Conservation (phyloP, 345 rosid genomes). For the Eucalyptus urophylla region DNA sequence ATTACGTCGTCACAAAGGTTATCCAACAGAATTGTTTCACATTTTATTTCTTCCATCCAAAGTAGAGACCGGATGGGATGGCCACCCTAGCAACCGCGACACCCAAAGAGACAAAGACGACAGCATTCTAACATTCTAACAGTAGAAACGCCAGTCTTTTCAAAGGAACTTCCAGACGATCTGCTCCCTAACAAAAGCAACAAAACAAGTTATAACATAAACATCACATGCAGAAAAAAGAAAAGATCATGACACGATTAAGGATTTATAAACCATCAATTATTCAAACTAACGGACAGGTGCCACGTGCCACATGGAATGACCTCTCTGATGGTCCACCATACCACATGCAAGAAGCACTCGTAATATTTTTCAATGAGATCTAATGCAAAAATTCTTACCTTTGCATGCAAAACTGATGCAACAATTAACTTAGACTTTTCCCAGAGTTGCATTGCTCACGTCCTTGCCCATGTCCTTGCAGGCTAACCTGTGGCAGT, state of each 20-base stretch:
- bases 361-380: not conserved
- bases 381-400: too few species aligned
- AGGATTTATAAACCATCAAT: not conserved
- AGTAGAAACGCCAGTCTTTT: constrained; percentile 20
- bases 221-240: not conserved
- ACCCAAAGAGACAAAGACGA: constrained; percentile 29
- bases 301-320: not conserved
- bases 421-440: too few species aligned
- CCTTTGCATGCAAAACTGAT: too few species aligned
- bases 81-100: constrained; percentile 60
- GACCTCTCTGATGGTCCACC: not conserved
- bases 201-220: not conserved
- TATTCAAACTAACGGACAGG: not conserved
- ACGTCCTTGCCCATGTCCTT: too few species aligned
- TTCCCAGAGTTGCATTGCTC: too few species aligned
- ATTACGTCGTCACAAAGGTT: not conserved
- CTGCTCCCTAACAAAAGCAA: constrained; percentile 22
- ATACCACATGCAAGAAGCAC: not conserved
- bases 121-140: constrained; percentile 45
- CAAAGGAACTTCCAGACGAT: constrained; percentile 53
- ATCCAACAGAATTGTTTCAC: not conserved
- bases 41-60: constrained; percentile 34
- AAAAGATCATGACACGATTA: not conserved
- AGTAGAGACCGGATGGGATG: constrained; percentile 45
- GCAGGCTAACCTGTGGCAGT: not conserved